Evolutionary conservation across 257 asterid species (phyloP), one percentile per base, ranked within the genome.

Genomic region (Scutellaria minor): DNA sequence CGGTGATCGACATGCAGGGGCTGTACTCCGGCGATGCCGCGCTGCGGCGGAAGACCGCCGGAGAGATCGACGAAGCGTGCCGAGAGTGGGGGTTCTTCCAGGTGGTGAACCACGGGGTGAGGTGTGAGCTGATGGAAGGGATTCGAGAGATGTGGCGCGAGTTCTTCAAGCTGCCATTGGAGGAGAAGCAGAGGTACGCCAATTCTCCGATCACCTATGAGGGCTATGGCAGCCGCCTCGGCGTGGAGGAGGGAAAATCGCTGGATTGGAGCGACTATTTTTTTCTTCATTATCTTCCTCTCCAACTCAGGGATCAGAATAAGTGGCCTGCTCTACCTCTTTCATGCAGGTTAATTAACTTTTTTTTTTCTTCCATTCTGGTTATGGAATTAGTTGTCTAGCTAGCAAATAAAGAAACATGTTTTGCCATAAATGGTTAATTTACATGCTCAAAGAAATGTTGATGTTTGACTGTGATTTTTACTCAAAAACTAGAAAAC

Each of bases 241-340:
- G 99, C 3, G 89, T 91, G 40, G 87, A 77, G 75, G 80, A 91
- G 37, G 97, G 91, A 1, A 73, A 80, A 0, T 77, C 85, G 10
- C 78, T 94, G 70, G 99, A 94, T 50, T 94, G 99, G 99, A 91
- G 96, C 24, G 99, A 94, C 48, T 94, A 94, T 35, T 94, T 88
- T 58, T 94, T 85, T 46, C 96, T 94, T 15, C 81, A 89, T 11
- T 84, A 62, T 15, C 91, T 89, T 20, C 99, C 99, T 0, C 13
- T 66, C 0, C 13, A 70, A 0, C 60, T 89, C 7, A 84, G 89
- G 58, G 89, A 94, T 53, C 78, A 74, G 12, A 79, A 71, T 7
- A 94, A 88, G 82, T 94, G 99, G 99, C 99, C 99, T 2, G 35
- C 15, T 24, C 71, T 64, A 50, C 96, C 98, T 1, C 66, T 24